These are phyloP conservation scores for Xylaria sp. DNA, from an alignment of 2,329 filamentous ascomycete species.

Conservation along the genomic window DNA sequence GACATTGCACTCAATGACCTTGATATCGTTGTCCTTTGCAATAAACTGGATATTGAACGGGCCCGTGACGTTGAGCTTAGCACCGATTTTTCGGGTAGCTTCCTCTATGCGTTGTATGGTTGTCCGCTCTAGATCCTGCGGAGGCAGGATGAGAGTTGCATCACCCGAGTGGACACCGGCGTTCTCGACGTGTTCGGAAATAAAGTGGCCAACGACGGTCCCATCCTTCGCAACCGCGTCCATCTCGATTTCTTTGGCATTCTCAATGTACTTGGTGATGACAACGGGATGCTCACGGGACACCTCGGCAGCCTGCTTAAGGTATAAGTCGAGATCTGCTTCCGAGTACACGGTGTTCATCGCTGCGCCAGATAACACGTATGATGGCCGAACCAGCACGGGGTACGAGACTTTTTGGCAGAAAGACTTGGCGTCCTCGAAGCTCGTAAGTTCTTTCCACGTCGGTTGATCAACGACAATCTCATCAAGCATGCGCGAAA, in stretches of 20 bases:
- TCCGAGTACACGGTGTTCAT: slow-evolving; percentile 99
- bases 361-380: slow-evolving; percentile 93
- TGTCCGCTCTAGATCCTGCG: slow-evolving; percentile 86
- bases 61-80: slow-evolving; percentile 91
- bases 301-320: slow-evolving; percentile 89
- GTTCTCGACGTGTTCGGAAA: slow-evolving; percentile 98
- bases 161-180: slow-evolving; percentile 98
- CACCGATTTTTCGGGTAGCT: slow-evolving; percentile 92
- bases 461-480: slow-evolving; percentile 95
- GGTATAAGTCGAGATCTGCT: slow-evolving; percentile 84
- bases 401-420: slow-evolving; percentile 89
- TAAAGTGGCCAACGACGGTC: slow-evolving; percentile 89
- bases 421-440: slow-evolving; percentile 85
- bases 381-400: slow-evolving; percentile 92
- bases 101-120: slow-evolving; percentile 92
- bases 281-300: slow-evolving; percentile 96
- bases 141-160: slow-evolving; percentile 90
- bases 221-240: slow-evolving; percentile 93
- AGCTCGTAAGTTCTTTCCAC: slow-evolving; percentile 97
- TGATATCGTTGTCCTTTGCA: slow-evolving; percentile 98
- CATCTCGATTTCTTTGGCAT: slow-evolving; percentile 99
- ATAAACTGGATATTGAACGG: slow-evolving; percentile 99
- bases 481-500: slow-evolving; percentile 94
- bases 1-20: slow-evolving; percentile 99
- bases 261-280: slow-evolving; percentile 99